Evolutionary conservation across 345 rosid genomes (phyloP).

Genomic region (Salix exigua): DNA sequence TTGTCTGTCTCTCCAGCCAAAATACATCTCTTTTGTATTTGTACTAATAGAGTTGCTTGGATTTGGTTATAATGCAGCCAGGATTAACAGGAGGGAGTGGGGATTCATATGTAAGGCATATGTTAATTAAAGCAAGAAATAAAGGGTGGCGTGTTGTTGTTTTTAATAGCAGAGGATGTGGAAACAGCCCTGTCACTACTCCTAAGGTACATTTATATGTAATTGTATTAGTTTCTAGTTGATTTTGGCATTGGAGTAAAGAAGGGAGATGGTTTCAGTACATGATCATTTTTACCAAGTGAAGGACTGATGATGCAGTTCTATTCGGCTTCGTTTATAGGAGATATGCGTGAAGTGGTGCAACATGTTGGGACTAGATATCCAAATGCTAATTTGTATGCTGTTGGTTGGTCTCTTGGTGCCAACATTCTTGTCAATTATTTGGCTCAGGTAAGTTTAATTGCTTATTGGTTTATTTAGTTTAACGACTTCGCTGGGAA

Average conservation of each 20-base stretch:
- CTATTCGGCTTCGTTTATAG: conserved; percentile 94
- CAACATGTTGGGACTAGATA: conserved; percentile 49
- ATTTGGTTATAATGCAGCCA: conserved; percentile 42
- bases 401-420: conserved; percentile 94
- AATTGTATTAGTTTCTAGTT: background rate
- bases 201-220: conserved; percentile 52
- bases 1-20: too few species aligned
- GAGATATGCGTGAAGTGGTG: conserved; percentile 74
- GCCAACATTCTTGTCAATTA: conserved; percentile 89
- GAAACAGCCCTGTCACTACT: conserved; percentile 73
- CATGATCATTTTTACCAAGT: conserved; percentile 7
- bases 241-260: background rate
- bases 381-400: conserved; percentile 79
- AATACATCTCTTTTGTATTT: too few species aligned
- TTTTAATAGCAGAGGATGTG: conserved; percentile 89
- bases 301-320: conserved; percentile 49
- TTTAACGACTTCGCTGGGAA: background rate
- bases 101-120: conserved; percentile 80
- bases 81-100: conserved; percentile 87
- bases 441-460: conserved; percentile 56
- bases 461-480: background rate
- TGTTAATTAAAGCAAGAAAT: conserved; percentile 57
- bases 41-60: background rate
- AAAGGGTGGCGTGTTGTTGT: conserved; percentile 89
- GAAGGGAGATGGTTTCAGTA: too few species aligned